Evolutionary conservation across 75 land plant genomes (phyloP).

Genomic region (Gnetum montanum): DNA sequence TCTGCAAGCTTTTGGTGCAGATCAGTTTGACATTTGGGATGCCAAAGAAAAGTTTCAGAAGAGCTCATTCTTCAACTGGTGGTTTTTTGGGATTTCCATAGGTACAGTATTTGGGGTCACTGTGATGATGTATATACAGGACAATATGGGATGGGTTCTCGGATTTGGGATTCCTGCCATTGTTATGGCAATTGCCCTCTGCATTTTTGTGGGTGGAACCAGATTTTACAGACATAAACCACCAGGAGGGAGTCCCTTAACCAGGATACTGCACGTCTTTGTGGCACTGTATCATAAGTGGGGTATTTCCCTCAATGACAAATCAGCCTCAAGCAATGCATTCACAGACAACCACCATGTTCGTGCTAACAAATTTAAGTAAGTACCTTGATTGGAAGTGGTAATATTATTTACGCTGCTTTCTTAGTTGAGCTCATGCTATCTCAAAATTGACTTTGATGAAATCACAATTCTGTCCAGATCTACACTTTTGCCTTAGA

Average conservation of each 20-base stretch:
- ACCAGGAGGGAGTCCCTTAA: slow-evolving; percentile 25
- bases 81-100: slow-evolving; percentile 38
- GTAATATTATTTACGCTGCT: no score
- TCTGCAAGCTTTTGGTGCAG: slow-evolving; percentile 77
- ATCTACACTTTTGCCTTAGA: background rate
- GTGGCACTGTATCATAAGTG: slow-evolving; percentile 14
- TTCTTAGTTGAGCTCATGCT: no score
- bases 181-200: slow-evolving; percentile 25
- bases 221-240: slow-evolving; percentile 18
- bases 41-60: slow-evolving; percentile 25
- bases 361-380: slow-evolving; percentile 18
- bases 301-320: background rate
- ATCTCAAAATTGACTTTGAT: background rate
- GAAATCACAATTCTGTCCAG: background rate
- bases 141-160: slow-evolving; percentile 49
- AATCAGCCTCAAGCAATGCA: background rate
- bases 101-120: slow-evolving; percentile 16
- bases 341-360: slow-evolving; percentile 10
- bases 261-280: slow-evolving; percentile 22
- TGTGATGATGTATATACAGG: slow-evolving; percentile 41
- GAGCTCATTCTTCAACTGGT: slow-evolving; percentile 79
- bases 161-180: slow-evolving; percentile 47
- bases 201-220: slow-evolving; percentile 37
- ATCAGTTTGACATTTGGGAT: slow-evolving; percentile 45
- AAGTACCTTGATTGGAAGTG: slow-evolving; percentile 7